These are phyloP conservation scores for Aspergillus puulaauensis DNA, from an alignment of 2,329 filamentous ascomycete species.

Conservation along the genomic window DNA sequence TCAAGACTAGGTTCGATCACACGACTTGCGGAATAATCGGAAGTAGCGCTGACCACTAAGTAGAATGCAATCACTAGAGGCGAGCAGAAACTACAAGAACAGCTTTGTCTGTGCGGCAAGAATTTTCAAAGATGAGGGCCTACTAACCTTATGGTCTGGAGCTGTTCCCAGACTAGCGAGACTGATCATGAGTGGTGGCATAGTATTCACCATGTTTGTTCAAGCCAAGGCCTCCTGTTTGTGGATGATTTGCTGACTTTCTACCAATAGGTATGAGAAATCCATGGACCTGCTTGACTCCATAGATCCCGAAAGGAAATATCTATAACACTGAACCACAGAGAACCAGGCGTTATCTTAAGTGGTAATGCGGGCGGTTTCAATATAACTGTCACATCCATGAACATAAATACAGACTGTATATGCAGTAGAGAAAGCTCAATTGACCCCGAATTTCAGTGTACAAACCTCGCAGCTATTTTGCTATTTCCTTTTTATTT, in stretches of 20 bases:
- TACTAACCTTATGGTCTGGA: slow-evolving; percentile 91
- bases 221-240: background rate
- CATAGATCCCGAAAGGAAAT: slow-evolving; percentile 79
- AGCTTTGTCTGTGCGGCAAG: slow-evolving; percentile 77
- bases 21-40: background rate
- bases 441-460: background rate
- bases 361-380: background rate
- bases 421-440: background rate
- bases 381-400: background rate
- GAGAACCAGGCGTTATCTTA: background rate
- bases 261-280: slow-evolving; percentile 71
- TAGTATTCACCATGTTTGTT: slow-evolving; percentile 88
- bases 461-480: background rate
- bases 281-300: slow-evolving; percentile 82
- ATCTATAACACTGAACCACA: slow-evolving; percentile 51
- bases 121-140: slow-evolving; percentile 85
- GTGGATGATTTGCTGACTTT: slow-evolving; percentile 12
- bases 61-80: slow-evolving; percentile 94
- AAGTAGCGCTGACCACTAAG: slow-evolving; percentile 13
- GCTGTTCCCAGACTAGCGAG: slow-evolving; percentile 81
- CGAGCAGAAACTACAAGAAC: slow-evolving; percentile 77
- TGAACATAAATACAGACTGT: background rate
- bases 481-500: slow-evolving; percentile 20
- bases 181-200: slow-evolving; percentile 86
- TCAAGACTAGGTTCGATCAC: slow-evolving; percentile 70